Evolutionary conservation across 257 asterid genomes (phyloP), one percentile per base, ranked within the genome.

Genomic region (Leptodermis oblonga): DNA sequence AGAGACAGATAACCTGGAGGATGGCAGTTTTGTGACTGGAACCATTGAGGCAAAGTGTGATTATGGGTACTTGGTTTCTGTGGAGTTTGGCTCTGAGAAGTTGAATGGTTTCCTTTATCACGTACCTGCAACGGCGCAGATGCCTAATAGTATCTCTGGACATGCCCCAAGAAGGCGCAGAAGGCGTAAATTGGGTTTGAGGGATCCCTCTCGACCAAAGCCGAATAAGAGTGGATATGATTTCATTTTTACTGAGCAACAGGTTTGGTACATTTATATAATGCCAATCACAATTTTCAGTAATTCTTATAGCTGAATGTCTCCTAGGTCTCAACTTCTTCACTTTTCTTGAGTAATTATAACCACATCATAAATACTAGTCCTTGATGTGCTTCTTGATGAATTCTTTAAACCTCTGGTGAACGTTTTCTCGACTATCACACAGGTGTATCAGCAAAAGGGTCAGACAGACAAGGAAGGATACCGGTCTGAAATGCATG

Each of bases 41-140:
- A 86, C 95, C 37, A 89, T 94, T 53, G 99, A 94, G 72, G 93
- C 86, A 18, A 94, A 94, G 84, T 89, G 92, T 37, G 97, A 94
- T 52, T 77, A 79, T 61, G 99, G 99, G 14, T 94, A 94, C 79
- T 67, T 94, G 41, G 82, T 94, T 56, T 77, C 95, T 25, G 92
- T 94, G 39, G 78, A 76, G 70, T 60, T 85, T 66, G 97, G 97
- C 26, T 75, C 87, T 2, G 93, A 89, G 82, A 81, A 73, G n/a
- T 75, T 86, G 74, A 88, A 82, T 59, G 99, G 99, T 3, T 88
- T 92, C 61, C 92, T 94, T 33, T 94, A 94, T 80, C 97, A 91
- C 71, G 51, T 78, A 45, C 81, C 91, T 26, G 74, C 34, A 43
- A 81, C 58, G 53, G 59, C 81, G 66, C 76, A 82, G 54, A 76